Evolutionary conservation across 805 yeast species (phyloP), one percentile per base, ranked within the genome.

Genomic region (Zygosaccharomyces lentus): DNA sequence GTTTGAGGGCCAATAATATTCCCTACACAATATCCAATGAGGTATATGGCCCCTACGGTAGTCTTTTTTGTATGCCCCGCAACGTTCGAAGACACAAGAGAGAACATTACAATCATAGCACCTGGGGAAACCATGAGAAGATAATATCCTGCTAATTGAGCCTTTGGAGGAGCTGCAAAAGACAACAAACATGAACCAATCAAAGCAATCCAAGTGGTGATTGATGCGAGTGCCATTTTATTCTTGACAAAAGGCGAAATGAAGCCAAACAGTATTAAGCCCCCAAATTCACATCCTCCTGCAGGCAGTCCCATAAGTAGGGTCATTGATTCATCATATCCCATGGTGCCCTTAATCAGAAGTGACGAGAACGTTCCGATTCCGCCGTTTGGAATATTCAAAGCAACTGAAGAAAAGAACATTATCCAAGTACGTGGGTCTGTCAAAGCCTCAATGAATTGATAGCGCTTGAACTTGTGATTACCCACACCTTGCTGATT

Each of bases 401-500:
- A 59, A 17, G 68, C 51, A 8, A 62, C 47, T 35, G 56, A 68
- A 19, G 61, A 55, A 8, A 64, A 39, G 46, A 73, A 60, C 34
- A 63, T 53, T 6, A 72, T 47, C 70, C 71, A 74, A 9, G 72
- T 62, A 46, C 69, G 67, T 26, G 56, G 16, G 52, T 78, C 81
- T 9, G 52, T 48, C 25, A 72, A 37, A 2, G 74, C 71, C 50
- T 76, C 78, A 3, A 50, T 55, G 31, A 72, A 61, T 54, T 78
- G 82, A 38, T 59, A 52, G 68, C 61, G 61, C 51, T 75, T 75
- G 70, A 76, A 72, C 25, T 63, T 58, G 46, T 56, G 62, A 47
- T 67, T 71, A 30, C 78, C 77, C 55, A 72, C 69, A 37, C 81
- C 82, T 45, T 68, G 76, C 46, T 67, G 72, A 61, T 68, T 73